These are phyloP conservation scores for Wallacemonas sp. DNA, from an alignment of 208 protist species.

Conservation along the genomic window DNA sequence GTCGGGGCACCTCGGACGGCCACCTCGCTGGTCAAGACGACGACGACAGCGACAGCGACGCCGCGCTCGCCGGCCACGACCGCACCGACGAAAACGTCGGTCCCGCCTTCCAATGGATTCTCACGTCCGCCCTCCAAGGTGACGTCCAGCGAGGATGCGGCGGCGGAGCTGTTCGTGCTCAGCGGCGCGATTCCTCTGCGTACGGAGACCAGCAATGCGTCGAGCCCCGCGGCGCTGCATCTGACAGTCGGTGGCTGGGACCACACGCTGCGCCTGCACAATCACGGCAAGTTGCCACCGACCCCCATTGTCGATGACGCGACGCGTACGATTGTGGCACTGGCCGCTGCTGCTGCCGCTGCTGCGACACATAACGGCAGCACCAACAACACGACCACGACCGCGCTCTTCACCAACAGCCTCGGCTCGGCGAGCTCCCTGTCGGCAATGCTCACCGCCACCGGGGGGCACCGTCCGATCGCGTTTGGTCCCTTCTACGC, in stretches of 20 bases:
- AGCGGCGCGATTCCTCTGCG: conserved; percentile 4
- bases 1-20: too few species aligned
- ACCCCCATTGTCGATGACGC: conserved; percentile 40
- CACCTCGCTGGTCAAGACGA: too few species aligned
- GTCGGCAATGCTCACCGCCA: conserved; percentile 7
- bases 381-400: conserved; percentile 8
- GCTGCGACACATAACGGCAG: not conserved
- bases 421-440: not conserved
- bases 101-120: too few species aligned
- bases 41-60: not conserved
- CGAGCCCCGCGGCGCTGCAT: not conserved
- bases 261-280: conserved; percentile 20
- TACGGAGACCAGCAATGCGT: not conserved
- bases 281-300: conserved; percentile 33
- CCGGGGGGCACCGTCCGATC: not conserved
- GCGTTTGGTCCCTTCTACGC: conserved; percentile 11
- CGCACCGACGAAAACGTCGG: too few species aligned
- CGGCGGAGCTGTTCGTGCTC: conserved; percentile 7
- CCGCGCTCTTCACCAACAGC: conserved; percentile 16
- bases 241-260: conserved; percentile 29
- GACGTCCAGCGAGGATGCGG: not conserved
- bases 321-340: conserved; percentile 22
- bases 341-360: not conserved
- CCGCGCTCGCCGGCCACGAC: too few species aligned
- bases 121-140: not conserved